Evolutionary conservation across 1,284 basidiomycete species (phyloP).

Genomic region (Sphaerobolus stellatus): DNA sequence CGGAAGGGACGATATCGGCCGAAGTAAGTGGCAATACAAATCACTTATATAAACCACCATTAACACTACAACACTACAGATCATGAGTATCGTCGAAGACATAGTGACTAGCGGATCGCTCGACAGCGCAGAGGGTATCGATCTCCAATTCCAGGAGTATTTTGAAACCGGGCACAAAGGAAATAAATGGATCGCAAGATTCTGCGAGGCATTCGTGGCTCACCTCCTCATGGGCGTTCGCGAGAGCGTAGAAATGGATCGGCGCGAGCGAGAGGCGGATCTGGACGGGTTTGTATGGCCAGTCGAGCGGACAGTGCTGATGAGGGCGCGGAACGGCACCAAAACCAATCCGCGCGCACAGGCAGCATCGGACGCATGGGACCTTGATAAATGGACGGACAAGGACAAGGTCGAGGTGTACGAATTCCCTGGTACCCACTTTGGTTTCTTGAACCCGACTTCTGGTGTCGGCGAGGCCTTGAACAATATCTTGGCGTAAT

Average conservation of each 20-base stretch:
- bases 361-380: constrained; percentile 6
- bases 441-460: constrained; percentile 14
- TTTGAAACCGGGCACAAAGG: constrained; percentile 10
- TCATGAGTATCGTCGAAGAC: constrained; percentile 12
- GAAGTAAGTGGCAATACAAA: background rate
- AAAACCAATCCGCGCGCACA: background rate
- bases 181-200: constrained; percentile 12
- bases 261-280: background rate
- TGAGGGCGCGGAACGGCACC: constrained; percentile 6
- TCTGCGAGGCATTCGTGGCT: constrained; percentile 15
- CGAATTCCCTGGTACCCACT: constrained; percentile 16
- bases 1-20: background rate
- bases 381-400: constrained; percentile 8
- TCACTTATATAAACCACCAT: background rate
- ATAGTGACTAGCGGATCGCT: constrained; percentile 11
- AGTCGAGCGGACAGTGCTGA: constrained; percentile 10
- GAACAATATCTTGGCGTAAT: constrained; percentile 4
- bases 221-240: constrained; percentile 16
- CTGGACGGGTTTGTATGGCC: constrained; percentile 10
- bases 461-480: constrained; percentile 8
- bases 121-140: constrained; percentile 10
- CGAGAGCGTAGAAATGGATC: constrained; percentile 1
- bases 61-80: constrained; percentile 5
- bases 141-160: constrained; percentile 12
- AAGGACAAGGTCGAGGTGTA: constrained; percentile 10